Percentiles rank a stretch among this genome's conserved stretches.
phyloP scores from a whole-genome alignment of 2,329 filamentous ascomycete genomes.

The Colletotrichum sublineola region DNA sequence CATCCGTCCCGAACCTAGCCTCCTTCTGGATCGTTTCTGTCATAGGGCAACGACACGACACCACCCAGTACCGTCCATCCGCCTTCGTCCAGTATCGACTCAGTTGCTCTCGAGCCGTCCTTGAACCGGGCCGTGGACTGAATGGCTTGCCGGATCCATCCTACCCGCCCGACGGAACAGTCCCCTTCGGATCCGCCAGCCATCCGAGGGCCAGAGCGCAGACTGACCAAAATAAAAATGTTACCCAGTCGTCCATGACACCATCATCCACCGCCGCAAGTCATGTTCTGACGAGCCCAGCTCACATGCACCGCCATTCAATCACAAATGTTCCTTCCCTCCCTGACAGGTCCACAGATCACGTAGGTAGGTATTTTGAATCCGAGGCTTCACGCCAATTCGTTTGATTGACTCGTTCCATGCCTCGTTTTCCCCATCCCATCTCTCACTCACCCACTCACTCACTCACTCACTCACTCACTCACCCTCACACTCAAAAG shows the following conservation, averaged over 20 bases:
- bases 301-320: background rate
- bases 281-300: background rate
- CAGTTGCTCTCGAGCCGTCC: background rate
- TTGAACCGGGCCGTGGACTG: background rate
- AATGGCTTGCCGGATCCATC: background rate
- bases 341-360: background rate
- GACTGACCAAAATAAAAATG: background rate
- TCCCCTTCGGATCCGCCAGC: background rate
- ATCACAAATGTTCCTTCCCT: background rate
- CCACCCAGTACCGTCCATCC: background rate
- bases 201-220: slow-evolving; percentile 1
- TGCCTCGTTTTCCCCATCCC: background rate
- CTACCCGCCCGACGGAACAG: background rate
- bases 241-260: background rate
- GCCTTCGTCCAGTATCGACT: background rate
- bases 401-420: background rate
- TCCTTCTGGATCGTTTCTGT: background rate
- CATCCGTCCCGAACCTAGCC: background rate
- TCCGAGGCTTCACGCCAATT: background rate
- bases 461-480: background rate
- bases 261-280: background rate
- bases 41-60: background rate
- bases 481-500: background rate
- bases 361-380: no score
- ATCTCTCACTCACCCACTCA: background rate